A percentile compares a stretch with the other conserved stretches of the same genome.
These are phyloP conservation scores for Limonium bicolor DNA, from an alignment of 148 eudicot genomes.

Conservation along the genomic window DNA sequence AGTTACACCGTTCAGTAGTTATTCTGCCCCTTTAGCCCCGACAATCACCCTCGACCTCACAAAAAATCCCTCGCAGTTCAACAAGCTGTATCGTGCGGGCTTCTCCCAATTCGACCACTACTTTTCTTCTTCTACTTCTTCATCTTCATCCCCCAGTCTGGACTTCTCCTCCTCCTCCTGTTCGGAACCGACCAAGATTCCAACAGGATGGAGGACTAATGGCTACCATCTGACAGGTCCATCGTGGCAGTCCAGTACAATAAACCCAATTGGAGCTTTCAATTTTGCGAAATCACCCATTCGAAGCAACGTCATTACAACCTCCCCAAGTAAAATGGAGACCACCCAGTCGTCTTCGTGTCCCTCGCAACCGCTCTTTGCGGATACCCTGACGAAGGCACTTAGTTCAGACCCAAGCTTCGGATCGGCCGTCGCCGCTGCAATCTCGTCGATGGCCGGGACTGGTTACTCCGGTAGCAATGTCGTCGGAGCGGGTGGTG, in stretches of 20 bases:
- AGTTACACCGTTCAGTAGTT: constrained; percentile 27
- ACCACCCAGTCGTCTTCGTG: constrained; percentile 8
- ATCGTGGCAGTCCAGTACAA: constrained; percentile 12
- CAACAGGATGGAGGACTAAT: constrained; percentile 28
- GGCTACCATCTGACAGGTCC: constrained; percentile 15
- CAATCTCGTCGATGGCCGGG: constrained; percentile 55
- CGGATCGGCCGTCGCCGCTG: constrained; percentile 57
- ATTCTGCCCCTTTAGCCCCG: constrained; percentile 28
- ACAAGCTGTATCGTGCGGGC: too few species aligned
- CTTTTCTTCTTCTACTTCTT: constrained; percentile 11
- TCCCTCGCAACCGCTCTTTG: constrained; percentile 34
- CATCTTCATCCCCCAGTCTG: constrained; percentile 20
- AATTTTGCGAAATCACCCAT: constrained; percentile 14
- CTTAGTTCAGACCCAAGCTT: constrained; percentile 61
- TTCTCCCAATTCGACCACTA: constrained; percentile 13
- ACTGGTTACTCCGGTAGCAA: constrained; percentile 5
- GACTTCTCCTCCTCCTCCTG: constrained; percentile 39
- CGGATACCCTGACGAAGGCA: constrained; percentile 56
- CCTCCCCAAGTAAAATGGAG: too few species aligned
- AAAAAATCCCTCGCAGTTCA: too few species aligned
- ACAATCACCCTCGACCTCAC: constrained; percentile 83
- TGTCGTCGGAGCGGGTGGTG: not conserved
- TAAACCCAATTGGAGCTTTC: constrained; percentile 7
- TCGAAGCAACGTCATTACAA: not conserved
- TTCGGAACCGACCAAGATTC: constrained; percentile 17